Evolutionary conservation across 345 rosid species (phyloP), one percentile per base, ranked within the genome.

Genomic region (Salix koriyanagi): DNA sequence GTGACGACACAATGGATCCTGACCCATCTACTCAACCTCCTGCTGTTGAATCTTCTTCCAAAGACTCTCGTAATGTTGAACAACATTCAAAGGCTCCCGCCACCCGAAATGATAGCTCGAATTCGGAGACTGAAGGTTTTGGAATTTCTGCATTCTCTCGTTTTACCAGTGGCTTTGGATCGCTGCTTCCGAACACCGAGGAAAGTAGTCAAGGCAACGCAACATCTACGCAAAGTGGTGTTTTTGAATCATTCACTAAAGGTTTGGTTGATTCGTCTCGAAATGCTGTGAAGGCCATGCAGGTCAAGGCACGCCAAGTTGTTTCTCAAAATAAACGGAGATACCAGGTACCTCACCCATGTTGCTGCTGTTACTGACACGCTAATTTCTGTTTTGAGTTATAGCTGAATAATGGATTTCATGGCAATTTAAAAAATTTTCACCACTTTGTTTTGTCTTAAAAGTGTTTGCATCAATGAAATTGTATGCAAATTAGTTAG

Each of bases 1-100:
- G 15, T 46, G 30, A 69, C 60, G 58, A 69, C 44, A 39, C 32
- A 65, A 92, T 92, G 97, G 89, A 88, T 39, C 77, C 84, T 11
- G 84, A 78, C 26, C 76, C 90, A 41, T 73, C 84, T 16, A 74
- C 88, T 66, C 81, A 83, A 42, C 82, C 84, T 73, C 83, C 84
- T 37, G 78, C 69, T 71, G 19, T 13, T 12, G 70, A 73, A 65
- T 66, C 70, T 66, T 41, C 84, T 25, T 66, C 71, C 19, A 19
- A 15, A 42, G 78, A 80, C 58, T 71, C 78, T 79, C 72, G 70
- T 56, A 23, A 56, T 56, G 19, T 18, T 10, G 66, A 4, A 41
- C 13, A 19, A 41, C 13, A 21, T 37, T 16, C 28, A 13, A 32
- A 19, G 32, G 18, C 4, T 2, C 2, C 69, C 10, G n/a, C 78